Percentiles rank a stretch among this genome's conserved stretches.
Evolutionary conservation across 2,329 filamentous ascomycete genomes (phyloP).

Genomic region (Penicillium italicum): DNA sequence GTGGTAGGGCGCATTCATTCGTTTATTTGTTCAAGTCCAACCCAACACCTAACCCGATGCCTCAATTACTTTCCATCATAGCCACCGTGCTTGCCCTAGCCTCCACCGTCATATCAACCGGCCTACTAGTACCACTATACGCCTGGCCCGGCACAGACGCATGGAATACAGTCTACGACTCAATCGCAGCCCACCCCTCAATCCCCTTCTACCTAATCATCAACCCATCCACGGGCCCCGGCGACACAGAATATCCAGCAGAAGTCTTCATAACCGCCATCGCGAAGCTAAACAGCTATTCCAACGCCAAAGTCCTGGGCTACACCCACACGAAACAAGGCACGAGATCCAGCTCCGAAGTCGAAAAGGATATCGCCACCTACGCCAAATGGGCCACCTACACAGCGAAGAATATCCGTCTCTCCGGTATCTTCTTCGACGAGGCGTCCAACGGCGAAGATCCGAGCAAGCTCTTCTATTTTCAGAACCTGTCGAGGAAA

Average conservation of each 20-base stretch:
- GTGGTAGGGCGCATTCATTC: not conserved
- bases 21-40: not conserved
- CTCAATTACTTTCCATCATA: slow-evolving; percentile 5
- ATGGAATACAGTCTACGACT: slow-evolving; percentile 24
- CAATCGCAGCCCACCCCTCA: slow-evolving; percentile 20
- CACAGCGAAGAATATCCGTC: slow-evolving; percentile 23
- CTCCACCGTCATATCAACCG: slow-evolving; percentile 12
- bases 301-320: slow-evolving; percentile 41
- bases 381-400: slow-evolving; percentile 39
- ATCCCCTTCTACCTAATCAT: slow-evolving; percentile 30
- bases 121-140: slow-evolving; percentile 27
- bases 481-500: slow-evolving; percentile 15
- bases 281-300: slow-evolving; percentile 35
- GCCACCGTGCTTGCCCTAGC: slow-evolving; percentile 10
- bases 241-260: slow-evolving; percentile 30
- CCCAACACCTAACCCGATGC: slow-evolving; percentile 1
- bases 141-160: slow-evolving; percentile 22
- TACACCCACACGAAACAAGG: slow-evolving; percentile 42
- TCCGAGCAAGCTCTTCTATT: slow-evolving; percentile 17
- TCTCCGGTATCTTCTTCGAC: slow-evolving; percentile 44
- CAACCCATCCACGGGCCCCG: slow-evolving; percentile 36
- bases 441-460: slow-evolving; percentile 30
- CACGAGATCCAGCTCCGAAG: slow-evolving; percentile 26
- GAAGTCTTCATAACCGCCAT: slow-evolving; percentile 35
- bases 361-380: slow-evolving; percentile 35